phyloP scores from a whole-genome alignment of 495 filamentous ascomycete species.

The Podospora sp. region DNA sequence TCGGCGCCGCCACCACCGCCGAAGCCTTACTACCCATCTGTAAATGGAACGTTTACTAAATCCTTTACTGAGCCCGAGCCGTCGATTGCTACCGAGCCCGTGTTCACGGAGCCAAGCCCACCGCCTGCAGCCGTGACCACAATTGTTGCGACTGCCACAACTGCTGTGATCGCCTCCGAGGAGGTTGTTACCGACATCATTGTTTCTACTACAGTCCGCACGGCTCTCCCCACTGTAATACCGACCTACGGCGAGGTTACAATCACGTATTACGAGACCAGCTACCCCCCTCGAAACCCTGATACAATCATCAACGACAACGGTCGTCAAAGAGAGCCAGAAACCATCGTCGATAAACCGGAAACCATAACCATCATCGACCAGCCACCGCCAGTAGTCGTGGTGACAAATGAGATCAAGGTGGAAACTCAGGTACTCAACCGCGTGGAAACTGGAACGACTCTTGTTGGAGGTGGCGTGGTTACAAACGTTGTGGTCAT shows the following conservation, averaged over 20 bases:
- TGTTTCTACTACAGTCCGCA: slow-evolving; percentile 18
- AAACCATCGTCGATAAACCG: slow-evolving; percentile 22
- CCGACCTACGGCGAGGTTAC: slow-evolving; percentile 29
- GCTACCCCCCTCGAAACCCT: slow-evolving; percentile 1
- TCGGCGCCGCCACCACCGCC: neutral
- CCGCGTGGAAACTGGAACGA: slow-evolving; percentile 24
- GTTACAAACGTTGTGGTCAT: slow-evolving; percentile 32
- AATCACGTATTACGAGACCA: slow-evolving; percentile 33
- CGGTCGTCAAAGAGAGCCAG: slow-evolving; percentile 15
- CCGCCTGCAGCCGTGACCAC: neutral
- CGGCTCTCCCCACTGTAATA: slow-evolving; percentile 27
- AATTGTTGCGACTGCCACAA: neutral
- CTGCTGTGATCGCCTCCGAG: neutral
- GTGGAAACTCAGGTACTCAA: slow-evolving; percentile 27
- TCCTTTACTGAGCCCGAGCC: no score
- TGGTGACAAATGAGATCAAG: slow-evolving; percentile 20
- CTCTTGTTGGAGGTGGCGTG: slow-evolving; percentile 21
- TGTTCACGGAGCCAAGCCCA: neutral
- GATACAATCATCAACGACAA: slow-evolving; percentile 1
- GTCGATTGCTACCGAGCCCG: neutral
- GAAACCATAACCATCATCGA: slow-evolving; percentile 20
- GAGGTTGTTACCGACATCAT: slow-evolving; percentile 9
- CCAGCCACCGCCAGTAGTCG: slow-evolving; percentile 24
- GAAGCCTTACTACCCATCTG: neutral
- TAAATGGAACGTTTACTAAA: neutral